Percentiles rank a stretch among this genome's conserved stretches.
Evolutionary conservation across 768 basidiomycete genomes (phyloP).

Genomic region (Boletus edulis): DNA sequence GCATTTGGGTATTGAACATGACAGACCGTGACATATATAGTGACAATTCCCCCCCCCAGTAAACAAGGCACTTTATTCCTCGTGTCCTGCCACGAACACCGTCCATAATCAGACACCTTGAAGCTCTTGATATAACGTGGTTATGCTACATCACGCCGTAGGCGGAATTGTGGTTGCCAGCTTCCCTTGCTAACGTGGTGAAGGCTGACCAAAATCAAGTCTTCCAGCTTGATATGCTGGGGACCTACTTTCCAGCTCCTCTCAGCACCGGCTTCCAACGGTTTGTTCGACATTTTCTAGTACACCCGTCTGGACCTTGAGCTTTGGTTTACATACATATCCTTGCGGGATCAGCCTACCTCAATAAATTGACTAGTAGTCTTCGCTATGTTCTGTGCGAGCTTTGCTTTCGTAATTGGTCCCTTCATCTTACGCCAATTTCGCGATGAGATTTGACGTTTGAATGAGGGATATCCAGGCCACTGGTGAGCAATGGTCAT

Average conservation of each 20-base stretch:
- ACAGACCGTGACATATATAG: too few relatives aligned
- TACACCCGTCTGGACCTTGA: neutral
- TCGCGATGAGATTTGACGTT: constrained; percentile 68
- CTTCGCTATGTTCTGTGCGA: constrained; percentile 70
- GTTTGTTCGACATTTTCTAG: constrained; percentile 48
- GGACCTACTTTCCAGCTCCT: constrained; percentile 54
- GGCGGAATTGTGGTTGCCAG: constrained; percentile 72
- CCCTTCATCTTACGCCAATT: constrained; percentile 72
- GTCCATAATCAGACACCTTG: too few relatives aligned
- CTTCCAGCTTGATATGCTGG: constrained; percentile 54
- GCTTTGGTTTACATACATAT: neutral
- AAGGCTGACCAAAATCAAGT: constrained; percentile 68
- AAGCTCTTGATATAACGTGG: too few relatives aligned
- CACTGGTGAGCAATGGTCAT: constrained; percentile 42
- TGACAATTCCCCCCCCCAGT: too few relatives aligned
- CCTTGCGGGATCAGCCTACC: constrained; percentile 34
- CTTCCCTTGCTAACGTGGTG: constrained; percentile 78
- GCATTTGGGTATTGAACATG: neutral
- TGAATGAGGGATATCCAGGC: constrained; percentile 76
- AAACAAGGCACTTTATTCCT: neutral
- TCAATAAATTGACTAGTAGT: constrained; percentile 63
- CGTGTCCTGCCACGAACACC: neutral
- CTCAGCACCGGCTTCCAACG: constrained; percentile 58
- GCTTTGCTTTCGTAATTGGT: constrained; percentile 66
- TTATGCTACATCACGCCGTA: constrained; percentile 24